phyloP scores from a whole-genome alignment of 2,329 filamentous ascomycete genomes.

The Allantophomopsis lycopodina region DNA sequence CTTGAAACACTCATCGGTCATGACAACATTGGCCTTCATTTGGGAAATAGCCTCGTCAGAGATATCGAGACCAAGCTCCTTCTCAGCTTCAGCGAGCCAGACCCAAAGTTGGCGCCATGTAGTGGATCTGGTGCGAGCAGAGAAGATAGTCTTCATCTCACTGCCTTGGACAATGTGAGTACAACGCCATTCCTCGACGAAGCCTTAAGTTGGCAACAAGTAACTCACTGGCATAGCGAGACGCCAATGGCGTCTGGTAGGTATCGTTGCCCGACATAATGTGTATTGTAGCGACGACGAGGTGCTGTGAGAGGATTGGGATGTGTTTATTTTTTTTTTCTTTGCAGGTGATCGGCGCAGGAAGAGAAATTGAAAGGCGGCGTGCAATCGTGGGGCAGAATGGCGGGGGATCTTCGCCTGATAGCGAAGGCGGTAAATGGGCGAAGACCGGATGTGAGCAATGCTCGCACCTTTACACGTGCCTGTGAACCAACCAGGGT shows the following conservation, averaged over 20 bases:
- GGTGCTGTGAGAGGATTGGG: too few species aligned
- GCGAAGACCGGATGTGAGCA: too few species aligned
- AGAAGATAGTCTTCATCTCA: slow-evolving; percentile 3
- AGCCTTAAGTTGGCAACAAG: slow-evolving; percentile 2
- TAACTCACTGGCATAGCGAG: slow-evolving; percentile 52
- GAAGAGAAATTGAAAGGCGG: too few species aligned
- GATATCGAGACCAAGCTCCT: slow-evolving; percentile 68
- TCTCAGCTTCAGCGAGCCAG: slow-evolving; percentile 68
- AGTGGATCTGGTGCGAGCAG: slow-evolving; percentile 2
- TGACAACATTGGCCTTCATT: slow-evolving; percentile 59
- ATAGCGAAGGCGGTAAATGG: too few species aligned
- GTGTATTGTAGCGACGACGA: neutral
- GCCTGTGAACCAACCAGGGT: too few species aligned
- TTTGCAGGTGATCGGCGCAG: too few species aligned
- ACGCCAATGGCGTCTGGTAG: slow-evolving; percentile 56
- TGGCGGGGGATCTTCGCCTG: too few species aligned
- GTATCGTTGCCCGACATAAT: slow-evolving; percentile 22
- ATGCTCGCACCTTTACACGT: too few species aligned
- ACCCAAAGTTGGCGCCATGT: slow-evolving; percentile 82
- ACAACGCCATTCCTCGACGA: neutral
- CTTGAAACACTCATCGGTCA: slow-evolving; percentile 68
- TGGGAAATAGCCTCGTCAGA: slow-evolving; percentile 60
- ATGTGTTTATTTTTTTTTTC: too few species aligned
- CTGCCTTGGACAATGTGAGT: too few species aligned
- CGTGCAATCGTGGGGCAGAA: too few species aligned